A percentile compares a stretch with the other conserved stretches of the same genome.
Evolutionary conservation across 1,284 basidiomycete species (phyloP).

Genomic region (Cryptococcus sp.): DNA sequence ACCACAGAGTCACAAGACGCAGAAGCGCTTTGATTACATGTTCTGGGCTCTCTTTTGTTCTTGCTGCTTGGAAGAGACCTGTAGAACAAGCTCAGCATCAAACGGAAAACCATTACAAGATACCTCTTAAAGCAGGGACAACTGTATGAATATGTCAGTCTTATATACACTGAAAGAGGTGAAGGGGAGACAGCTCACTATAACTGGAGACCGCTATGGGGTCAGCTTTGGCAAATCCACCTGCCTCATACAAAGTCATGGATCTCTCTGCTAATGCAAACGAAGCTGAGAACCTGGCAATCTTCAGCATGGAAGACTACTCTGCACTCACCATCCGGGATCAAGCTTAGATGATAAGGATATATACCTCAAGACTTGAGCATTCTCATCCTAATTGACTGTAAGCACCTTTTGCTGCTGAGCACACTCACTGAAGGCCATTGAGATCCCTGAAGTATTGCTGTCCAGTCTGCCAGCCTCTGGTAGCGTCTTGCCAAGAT

Average conservation of each 20-base stretch:
- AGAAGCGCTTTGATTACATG: constrained; percentile 71
- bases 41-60: constrained; percentile 38
- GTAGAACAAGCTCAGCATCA: background rate
- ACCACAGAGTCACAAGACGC: constrained; percentile 92
- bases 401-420: background rate
- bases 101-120: background rate
- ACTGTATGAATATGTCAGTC: constrained; percentile 23
- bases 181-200: constrained; percentile 23
- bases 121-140: constrained; percentile 42
- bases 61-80: constrained; percentile 42
- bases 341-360: constrained; percentile 38
- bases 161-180: background rate
- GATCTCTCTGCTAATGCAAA: constrained; percentile 40
- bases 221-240: constrained; percentile 22
- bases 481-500: constrained; percentile 35
- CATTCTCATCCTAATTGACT: constrained; percentile 30
- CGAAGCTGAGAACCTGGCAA: constrained; percentile 31
- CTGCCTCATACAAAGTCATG: constrained; percentile 38
- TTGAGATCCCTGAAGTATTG: constrained; percentile 27
- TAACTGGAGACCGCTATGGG: constrained; percentile 34
- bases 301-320: background rate
- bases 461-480: constrained; percentile 43
- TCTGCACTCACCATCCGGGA: constrained; percentile 31
- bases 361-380: constrained; percentile 39
- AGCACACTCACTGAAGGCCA: constrained; percentile 38